A percentile compares a stretch with the other conserved stretches of the same genome.
These are phyloP conservation scores for Bryoerythrophyllum caledonicum DNA, from an alignment of 225 moss, liverwort and hornwort genomes.

Conservation along the genomic window DNA sequence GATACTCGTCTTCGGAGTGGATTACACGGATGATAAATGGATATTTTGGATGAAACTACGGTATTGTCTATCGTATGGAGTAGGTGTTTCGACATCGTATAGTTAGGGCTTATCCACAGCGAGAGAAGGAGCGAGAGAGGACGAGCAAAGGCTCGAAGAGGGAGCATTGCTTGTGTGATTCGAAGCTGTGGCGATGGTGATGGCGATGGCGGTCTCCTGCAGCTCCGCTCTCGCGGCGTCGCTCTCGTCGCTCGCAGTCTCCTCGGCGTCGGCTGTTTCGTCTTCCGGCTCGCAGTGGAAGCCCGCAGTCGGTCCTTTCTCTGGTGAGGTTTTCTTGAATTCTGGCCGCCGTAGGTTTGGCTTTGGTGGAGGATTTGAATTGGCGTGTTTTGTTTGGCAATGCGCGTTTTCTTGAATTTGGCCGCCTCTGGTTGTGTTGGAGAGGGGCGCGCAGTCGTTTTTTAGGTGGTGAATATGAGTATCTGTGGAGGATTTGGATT, in stretches of 20 bases:
- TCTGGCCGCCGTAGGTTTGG: neutral
- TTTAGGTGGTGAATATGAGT: neutral
- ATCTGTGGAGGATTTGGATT: neutral
- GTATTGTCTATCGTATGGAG: neutral
- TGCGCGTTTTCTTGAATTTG: too few relatives aligned
- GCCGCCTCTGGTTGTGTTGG: too few relatives aligned
- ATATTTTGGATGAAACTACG: neutral
- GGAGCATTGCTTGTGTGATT: neutral
- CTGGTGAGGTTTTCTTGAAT: slow-evolving; percentile 25
- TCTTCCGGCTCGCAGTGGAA: slow-evolving; percentile 33
- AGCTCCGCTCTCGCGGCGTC: slow-evolving; percentile 32
- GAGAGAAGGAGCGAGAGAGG: neutral
- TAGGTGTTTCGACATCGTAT: neutral
- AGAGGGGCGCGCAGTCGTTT: neutral
- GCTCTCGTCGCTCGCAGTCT: slow-evolving; percentile 24
- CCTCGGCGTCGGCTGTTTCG: slow-evolving; percentile 6
- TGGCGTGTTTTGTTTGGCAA: neutral
- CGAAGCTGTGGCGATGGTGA: neutral
- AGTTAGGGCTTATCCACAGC: slow-evolving; percentile 22
- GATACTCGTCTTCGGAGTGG: neutral
- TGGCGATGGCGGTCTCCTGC: slow-evolving; percentile 44
- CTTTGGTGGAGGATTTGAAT: neutral
- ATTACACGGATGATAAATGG: neutral
- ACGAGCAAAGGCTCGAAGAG: neutral
- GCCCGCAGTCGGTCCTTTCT: slow-evolving; percentile 20